Evolutionary conservation across 1,139 yeast genomes (phyloP).

Genomic region (Sugiyamaella castrensis): DNA sequence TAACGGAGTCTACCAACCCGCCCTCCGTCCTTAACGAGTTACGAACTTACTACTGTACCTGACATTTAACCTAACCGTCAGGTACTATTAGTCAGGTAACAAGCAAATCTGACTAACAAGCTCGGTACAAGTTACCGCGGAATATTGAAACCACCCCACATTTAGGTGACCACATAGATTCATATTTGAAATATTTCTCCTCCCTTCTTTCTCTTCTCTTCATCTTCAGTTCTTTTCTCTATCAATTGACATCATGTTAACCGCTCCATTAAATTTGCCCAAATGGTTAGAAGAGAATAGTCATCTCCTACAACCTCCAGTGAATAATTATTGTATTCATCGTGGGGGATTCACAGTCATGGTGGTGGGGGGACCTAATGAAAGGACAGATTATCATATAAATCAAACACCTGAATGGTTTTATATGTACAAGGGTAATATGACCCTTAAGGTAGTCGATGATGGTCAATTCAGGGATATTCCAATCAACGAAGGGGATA

Average conservation of each 20-base stretch:
- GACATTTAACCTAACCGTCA: too few species aligned
- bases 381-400: slow-evolving; percentile 86
- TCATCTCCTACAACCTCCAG: slow-evolving; percentile 82
- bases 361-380: slow-evolving; percentile 96
- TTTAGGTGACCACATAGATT: too few species aligned
- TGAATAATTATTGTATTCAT: slow-evolving; percentile 84
- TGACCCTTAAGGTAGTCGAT: slow-evolving; percentile 84
- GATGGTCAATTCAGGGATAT: slow-evolving; percentile 74
- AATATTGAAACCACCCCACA: too few species aligned
- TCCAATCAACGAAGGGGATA: slow-evolving; percentile 77
- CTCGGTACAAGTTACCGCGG: too few species aligned
- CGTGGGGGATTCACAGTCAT: slow-evolving; percentile 90
- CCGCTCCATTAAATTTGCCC: slow-evolving; percentile 68
- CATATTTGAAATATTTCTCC: too few species aligned
- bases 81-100: too few species aligned
- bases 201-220: too few species aligned
- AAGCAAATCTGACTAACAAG: too few species aligned
- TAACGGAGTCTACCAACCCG: too few species aligned
- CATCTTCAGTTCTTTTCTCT: too few species aligned
- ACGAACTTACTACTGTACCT: too few species aligned
- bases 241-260: slow-evolving; percentile 51
- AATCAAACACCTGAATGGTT: slow-evolving; percentile 96
- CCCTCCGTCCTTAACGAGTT: too few species aligned
- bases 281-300: slow-evolving; percentile 79
- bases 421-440: slow-evolving; percentile 78